phyloP scores from a whole-genome alignment of 768 basidiomycete genomes.

The Peribolospora baueri region DNA sequence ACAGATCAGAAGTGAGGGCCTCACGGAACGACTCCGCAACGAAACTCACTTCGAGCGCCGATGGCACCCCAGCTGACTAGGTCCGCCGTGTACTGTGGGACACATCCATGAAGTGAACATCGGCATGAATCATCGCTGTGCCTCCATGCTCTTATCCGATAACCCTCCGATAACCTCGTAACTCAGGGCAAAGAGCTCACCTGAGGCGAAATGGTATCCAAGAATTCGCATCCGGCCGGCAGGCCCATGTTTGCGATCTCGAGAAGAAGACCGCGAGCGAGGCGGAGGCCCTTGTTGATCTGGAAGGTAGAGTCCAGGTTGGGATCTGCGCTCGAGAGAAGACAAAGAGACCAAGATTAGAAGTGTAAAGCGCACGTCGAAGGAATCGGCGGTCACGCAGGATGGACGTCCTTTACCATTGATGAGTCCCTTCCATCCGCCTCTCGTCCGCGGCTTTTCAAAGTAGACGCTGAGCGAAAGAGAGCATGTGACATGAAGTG shows the following conservation, averaged over 20 bases:
- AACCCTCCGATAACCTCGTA: background rate
- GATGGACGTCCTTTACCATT: slow-evolving; percentile 29
- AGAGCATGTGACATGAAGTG: too few relatives aligned
- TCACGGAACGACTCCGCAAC: background rate
- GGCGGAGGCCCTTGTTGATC: slow-evolving; percentile 84
- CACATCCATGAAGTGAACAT: background rate
- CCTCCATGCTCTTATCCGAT: background rate
- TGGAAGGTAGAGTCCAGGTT: slow-evolving; percentile 75
- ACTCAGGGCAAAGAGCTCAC: background rate
- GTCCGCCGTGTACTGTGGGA: slow-evolving; percentile 80
- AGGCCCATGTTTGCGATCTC: slow-evolving; percentile 75
- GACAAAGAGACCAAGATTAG: background rate
- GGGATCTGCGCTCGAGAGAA: slow-evolving; percentile 28
- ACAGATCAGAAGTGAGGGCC: background rate
- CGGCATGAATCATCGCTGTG: background rate
- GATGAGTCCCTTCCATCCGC: slow-evolving; percentile 97
- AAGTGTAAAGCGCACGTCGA: background rate
- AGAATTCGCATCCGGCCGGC: slow-evolving; percentile 89
- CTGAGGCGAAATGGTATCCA: slow-evolving; percentile 28
- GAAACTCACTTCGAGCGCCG: slow-evolving; percentile 26
- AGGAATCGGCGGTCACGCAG: background rate
- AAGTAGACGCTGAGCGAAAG: slow-evolving; percentile 44
- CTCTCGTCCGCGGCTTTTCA: slow-evolving; percentile 73
- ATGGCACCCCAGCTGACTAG: slow-evolving; percentile 88
- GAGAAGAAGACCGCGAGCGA: slow-evolving; percentile 61